Conservation (phyloP, 768 basidiomycete species). For the Lepiota brunneoincarnata region DNA sequence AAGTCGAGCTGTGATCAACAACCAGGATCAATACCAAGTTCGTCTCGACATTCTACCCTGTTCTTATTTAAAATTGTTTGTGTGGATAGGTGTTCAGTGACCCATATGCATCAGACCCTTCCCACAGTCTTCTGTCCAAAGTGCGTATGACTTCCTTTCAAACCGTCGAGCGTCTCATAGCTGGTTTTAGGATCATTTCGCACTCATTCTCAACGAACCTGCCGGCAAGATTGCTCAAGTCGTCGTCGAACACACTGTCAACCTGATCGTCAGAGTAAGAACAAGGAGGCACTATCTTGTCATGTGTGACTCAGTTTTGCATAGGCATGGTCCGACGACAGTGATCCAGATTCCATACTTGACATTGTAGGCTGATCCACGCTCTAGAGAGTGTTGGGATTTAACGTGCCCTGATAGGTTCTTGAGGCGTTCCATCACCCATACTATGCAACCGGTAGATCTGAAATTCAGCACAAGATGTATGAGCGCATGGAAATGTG, state of each 20-base stretch:
- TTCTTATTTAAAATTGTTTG: not conserved
- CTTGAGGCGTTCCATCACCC: slow-evolving; percentile 71
- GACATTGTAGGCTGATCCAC: slow-evolving; percentile 32
- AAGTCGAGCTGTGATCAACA: slow-evolving; percentile 68
- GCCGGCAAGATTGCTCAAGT: slow-evolving; percentile 71
- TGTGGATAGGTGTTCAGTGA: slow-evolving; percentile 57
- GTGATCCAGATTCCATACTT: slow-evolving; percentile 42
- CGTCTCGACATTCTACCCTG: not conserved
- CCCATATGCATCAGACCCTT: slow-evolving; percentile 66
- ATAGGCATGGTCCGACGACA: slow-evolving; percentile 49
- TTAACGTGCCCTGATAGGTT: slow-evolving; percentile 31
- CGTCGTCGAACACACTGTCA: slow-evolving; percentile 61
- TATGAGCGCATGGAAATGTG: slow-evolving; percentile 53
- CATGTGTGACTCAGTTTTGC: not conserved
- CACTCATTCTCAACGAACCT: slow-evolving; percentile 69
- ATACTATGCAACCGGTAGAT: slow-evolving; percentile 53
- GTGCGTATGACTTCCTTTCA: slow-evolving; percentile 23
- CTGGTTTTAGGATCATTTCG: slow-evolving; percentile 60
- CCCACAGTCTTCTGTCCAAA: slow-evolving; percentile 72
- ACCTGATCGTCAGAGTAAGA: slow-evolving; percentile 50
- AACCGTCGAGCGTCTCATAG: not conserved
- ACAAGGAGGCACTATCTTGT: not conserved
- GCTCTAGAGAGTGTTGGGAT: not conserved
- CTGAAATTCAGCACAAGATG: slow-evolving; percentile 59
- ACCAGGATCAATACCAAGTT: slow-evolving; percentile 65